These are phyloP conservation scores for Lactarius akahatsu DNA, from an alignment of 768 basidiomycete genomes.

Conservation along the genomic window DNA sequence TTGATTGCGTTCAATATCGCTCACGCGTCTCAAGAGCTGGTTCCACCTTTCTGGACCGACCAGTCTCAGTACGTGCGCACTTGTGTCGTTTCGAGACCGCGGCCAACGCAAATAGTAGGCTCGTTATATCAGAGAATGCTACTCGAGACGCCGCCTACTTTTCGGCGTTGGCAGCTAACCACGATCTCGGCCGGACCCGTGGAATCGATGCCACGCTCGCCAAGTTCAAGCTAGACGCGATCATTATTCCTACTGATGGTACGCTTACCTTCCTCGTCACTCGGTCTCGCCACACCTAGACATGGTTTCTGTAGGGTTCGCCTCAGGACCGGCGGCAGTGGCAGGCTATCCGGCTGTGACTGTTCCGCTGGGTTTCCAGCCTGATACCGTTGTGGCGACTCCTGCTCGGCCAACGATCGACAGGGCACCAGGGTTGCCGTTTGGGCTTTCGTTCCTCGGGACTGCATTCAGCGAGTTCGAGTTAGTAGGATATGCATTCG, in stretches of 20 bases:
- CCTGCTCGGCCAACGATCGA: constrained; percentile 26
- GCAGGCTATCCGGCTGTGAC: constrained; percentile 32
- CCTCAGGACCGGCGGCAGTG: constrained; percentile 25
- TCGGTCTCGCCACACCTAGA: background rate
- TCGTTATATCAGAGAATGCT: constrained; percentile 34
- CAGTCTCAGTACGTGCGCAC: constrained; percentile 37
- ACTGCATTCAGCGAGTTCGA: constrained; percentile 33
- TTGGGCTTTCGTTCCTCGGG: constrained; percentile 33
- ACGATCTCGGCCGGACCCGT: constrained; percentile 36
- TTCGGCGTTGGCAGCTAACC: constrained; percentile 35
- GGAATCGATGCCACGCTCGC: constrained; percentile 39
- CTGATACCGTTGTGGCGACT: constrained; percentile 27
- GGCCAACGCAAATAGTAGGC: constrained; percentile 23
- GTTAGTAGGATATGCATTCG: constrained; percentile 33
- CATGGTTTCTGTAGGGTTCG: constrained; percentile 19
- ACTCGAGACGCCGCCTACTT: constrained; percentile 35
- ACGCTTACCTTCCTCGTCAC: background rate
- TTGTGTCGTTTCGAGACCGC: background rate
- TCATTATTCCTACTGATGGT: constrained; percentile 39
- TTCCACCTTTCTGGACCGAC: constrained; percentile 38
- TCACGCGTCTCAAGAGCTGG: constrained; percentile 50
- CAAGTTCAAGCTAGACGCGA: constrained; percentile 36
- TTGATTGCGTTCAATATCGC: constrained; percentile 57
- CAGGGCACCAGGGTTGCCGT: constrained; percentile 32
- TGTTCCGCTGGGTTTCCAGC: constrained; percentile 33